Evolutionary conservation across 106 monocot genomes (phyloP), one percentile per base, ranked within the genome.

Genomic region (Phalaenopsis equestris): DNA sequence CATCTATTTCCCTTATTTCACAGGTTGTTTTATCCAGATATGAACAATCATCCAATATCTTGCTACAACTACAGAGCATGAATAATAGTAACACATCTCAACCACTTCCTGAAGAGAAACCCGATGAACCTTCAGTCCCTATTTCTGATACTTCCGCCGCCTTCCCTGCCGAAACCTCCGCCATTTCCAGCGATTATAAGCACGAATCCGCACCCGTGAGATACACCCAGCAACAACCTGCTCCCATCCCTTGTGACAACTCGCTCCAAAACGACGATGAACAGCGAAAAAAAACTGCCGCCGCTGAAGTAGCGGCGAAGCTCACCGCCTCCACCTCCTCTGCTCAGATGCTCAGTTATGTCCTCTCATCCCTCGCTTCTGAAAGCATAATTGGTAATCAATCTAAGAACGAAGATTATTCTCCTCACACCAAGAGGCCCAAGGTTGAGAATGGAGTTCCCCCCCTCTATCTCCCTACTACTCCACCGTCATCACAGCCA

Each of bases 341-440:
- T 1, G 93, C 89, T 15, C 82, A 91, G 72, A 87, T 91, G 91
- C 88, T 91, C 70, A 88, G 85, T 42, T 87, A 85, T 64, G 90
- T 93, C 14, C 85, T 93, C 43, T 93, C 93, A 8, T 91, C 93
- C 56, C 82, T 96, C 12, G 93, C 89, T 5, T 86, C 92, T 0
- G 90, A 92, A 56, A 86, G 86, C 68, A 77, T 55, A 73, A 84
- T 89, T 42, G 52, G 49, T 30, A 30, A 47, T 30, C 86, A 83
- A 14, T 52, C 79, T 11, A 77, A 23, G 73, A 83, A 82, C 21
- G 86, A 86, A 70, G 88, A 94, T n/a, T 55, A 80, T 56, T 17
- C 83, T 84, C 73, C 82, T 39, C 83, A 84, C 23, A 81, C 7
- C 70, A 94, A 95, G 87, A 86, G 87, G 30, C 83, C 83, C 2